These are phyloP conservation scores for Chytridium lagenaria DNA, from an alignment of 371 early-diverging fungal species.

Conservation along the genomic window DNA sequence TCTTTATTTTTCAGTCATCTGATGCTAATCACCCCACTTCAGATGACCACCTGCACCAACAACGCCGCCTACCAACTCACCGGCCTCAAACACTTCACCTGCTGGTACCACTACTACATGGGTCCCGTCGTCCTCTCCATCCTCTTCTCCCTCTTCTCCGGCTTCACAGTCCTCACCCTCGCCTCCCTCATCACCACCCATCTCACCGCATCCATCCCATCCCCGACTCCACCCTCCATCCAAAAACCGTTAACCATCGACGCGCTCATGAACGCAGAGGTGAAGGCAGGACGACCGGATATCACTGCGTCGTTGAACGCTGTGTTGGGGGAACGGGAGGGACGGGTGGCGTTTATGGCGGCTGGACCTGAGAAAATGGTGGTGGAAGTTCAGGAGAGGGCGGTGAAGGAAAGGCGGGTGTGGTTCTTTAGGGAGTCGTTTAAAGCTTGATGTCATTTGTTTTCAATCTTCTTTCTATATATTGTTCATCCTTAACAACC, in stretches of 20 bases:
- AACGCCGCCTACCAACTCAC: background rate
- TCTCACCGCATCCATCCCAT: background rate
- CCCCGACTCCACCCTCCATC: background rate
- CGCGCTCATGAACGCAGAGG: background rate
- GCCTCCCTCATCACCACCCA: background rate
- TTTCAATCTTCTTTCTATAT: background rate
- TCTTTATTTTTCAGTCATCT: background rate
- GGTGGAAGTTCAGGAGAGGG: background rate
- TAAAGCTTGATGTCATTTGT: background rate
- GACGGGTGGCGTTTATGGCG: background rate
- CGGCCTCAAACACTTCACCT: constrained; percentile 24
- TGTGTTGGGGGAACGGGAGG: background rate
- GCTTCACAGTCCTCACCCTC: background rate
- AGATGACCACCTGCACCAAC: background rate
- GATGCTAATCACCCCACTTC: background rate
- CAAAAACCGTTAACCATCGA: background rate
- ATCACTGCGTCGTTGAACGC: background rate
- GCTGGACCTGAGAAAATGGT: constrained; percentile 13
- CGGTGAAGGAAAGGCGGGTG: background rate
- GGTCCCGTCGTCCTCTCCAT: constrained; percentile 6
- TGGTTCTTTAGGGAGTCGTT: background rate
- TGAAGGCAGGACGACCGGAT: background rate
- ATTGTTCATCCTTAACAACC: too few species aligned
- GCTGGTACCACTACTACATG: constrained; percentile 12
- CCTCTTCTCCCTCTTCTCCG: background rate